These are phyloP conservation scores for Ilex aquifolium DNA, from an alignment of 257 asterid genomes.

Conservation along the genomic window DNA sequence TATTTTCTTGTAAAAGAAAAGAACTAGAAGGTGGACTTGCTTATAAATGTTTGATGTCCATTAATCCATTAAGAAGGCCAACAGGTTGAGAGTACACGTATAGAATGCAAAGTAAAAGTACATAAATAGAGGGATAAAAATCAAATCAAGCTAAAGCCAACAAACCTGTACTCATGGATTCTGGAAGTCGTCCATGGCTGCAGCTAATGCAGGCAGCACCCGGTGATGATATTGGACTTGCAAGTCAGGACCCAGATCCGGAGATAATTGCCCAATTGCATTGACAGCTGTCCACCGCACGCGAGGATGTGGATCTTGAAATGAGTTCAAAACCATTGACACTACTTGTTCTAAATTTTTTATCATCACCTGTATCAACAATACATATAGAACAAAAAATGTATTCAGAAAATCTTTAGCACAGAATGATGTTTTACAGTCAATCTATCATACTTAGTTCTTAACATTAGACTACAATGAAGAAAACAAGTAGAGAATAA, in stretches of 20 bases:
- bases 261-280: slow-evolving; percentile 97
- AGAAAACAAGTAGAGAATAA: background rate
- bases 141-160: background rate
- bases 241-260: slow-evolving; percentile 97
- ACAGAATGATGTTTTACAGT: too few species aligned
- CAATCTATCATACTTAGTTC: too few species aligned
- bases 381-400: too few species aligned
- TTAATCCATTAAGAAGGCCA: too few species aligned
- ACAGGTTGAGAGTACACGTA: too few species aligned
- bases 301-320: slow-evolving; percentile 97
- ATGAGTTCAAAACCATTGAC: slow-evolving; percentile 78
- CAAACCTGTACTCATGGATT: slow-evolving; percentile 96
- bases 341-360: slow-evolving; percentile 82
- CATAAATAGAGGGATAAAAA: too few species aligned
- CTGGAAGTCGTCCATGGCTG: slow-evolving; percentile 89
- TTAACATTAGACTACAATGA: background rate
- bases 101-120: too few species aligned
- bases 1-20: too few species aligned
- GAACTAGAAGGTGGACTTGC: too few species aligned
- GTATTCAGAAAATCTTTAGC: too few species aligned
- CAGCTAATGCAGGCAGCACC: slow-evolving; percentile 76
- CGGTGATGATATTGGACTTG: slow-evolving; percentile 78
- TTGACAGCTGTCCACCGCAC: slow-evolving; percentile 98
- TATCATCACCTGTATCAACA: slow-evolving; percentile 61
- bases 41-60: too few species aligned